phyloP scores from a whole-genome alignment of 2,329 filamentous ascomycete genomes.

The Aspergillus alliaceus region DNA sequence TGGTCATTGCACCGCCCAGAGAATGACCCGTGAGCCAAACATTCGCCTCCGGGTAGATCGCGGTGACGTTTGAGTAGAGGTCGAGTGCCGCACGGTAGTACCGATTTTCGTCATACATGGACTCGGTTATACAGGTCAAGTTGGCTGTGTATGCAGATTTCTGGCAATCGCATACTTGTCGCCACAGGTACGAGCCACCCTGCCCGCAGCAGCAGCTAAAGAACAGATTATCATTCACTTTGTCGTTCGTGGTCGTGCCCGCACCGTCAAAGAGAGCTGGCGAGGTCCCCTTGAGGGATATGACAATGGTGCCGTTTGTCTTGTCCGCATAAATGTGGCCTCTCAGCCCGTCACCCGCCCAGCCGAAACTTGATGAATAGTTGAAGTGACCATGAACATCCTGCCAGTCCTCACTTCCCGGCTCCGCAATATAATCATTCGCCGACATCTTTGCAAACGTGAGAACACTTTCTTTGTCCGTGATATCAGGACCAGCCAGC shows the following conservation, averaged over 20 bases:
- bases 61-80: slow-evolving; percentile 88
- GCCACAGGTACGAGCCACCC: slow-evolving; percentile 85
- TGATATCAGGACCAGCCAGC: slow-evolving; percentile 75
- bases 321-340: slow-evolving; percentile 92
- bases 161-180: slow-evolving; percentile 90
- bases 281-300: slow-evolving; percentile 89
- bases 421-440: slow-evolving; percentile 79
- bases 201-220: slow-evolving; percentile 98
- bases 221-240: slow-evolving; percentile 95
- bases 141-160: slow-evolving; percentile 87
- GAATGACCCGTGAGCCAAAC: slow-evolving; percentile 93
- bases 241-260: slow-evolving; percentile 95
- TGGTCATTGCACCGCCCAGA: slow-evolving; percentile 82
- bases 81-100: slow-evolving; percentile 90
- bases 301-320: slow-evolving; percentile 80
- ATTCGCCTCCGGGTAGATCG: slow-evolving; percentile 78
- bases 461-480: slow-evolving; percentile 80
- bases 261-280: slow-evolving; percentile 94
- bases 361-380: slow-evolving; percentile 84
- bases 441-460: slow-evolving; percentile 85
- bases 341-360: slow-evolving; percentile 83
- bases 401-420: slow-evolving; percentile 75
- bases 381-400: slow-evolving; percentile 80
- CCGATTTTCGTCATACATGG: slow-evolving; percentile 76
- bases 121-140: slow-evolving; percentile 78